phyloP scores from a whole-genome alignment of 495 filamentous ascomycete genomes.

The Talaromyces trachyspermus region DNA sequence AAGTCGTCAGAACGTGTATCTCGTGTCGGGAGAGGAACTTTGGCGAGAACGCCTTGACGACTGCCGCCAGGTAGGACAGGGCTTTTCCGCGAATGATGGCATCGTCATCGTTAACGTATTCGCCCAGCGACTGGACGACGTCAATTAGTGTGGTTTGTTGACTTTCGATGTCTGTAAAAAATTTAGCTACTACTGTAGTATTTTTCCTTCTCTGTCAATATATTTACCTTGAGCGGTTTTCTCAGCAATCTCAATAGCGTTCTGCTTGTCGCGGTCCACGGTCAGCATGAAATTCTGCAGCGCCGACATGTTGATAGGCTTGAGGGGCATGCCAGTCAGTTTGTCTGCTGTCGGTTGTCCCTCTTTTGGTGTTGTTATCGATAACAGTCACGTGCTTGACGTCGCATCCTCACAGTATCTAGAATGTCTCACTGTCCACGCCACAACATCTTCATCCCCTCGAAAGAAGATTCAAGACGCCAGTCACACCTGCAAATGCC shows the following conservation, averaged over 20 bases:
- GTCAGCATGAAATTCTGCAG: conserved; percentile 59
- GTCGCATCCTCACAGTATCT: no score
- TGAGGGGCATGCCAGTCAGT: no score
- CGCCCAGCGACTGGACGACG: conserved; percentile 58
- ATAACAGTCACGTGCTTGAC: conserved; percentile 13
- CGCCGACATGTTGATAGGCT: conserved; percentile 45
- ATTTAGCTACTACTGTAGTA: conserved; percentile 1
- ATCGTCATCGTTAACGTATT: conserved; percentile 68
- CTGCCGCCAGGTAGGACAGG: conserved; percentile 59
- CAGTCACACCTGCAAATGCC: no score
- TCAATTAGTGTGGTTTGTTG: conserved; percentile 58
- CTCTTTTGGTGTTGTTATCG: conserved; percentile 10
- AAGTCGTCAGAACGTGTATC: conserved; percentile 50
- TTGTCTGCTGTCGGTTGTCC: no score
- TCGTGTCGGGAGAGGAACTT: conserved; percentile 62
- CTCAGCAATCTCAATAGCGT: conserved; percentile 51
- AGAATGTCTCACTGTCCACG: no score
- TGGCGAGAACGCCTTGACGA: conserved; percentile 50
- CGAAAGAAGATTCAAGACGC: no score
- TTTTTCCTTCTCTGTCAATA: no score
- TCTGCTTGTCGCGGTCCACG: conserved; percentile 53
- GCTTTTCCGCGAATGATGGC: conserved; percentile 55
- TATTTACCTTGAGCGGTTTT: conserved; percentile 54
- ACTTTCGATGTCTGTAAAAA: conserved; percentile 47
- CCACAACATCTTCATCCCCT: no score